These are phyloP conservation scores for Tuctoria greenei DNA, from an alignment of 176 grass and related monocot species.

Conservation along the genomic window DNA sequence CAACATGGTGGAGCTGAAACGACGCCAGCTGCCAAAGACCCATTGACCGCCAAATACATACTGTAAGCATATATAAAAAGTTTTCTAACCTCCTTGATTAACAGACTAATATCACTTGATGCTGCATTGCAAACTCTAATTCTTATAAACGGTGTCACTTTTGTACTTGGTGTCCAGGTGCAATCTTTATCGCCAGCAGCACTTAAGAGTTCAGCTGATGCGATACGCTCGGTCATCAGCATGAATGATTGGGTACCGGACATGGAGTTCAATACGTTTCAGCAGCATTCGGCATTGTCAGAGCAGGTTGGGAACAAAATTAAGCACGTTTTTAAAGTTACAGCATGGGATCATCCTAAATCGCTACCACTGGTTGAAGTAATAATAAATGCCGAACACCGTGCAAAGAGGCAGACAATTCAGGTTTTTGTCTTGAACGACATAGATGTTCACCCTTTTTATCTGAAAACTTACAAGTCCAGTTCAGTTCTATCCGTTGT, in stretches of 20 bases:
- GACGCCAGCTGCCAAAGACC: not conserved
- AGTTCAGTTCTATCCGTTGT: not conserved
- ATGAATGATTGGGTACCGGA: conserved; percentile 2
- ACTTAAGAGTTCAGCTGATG: not conserved
- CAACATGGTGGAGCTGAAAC: not conserved
- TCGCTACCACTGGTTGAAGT: not conserved
- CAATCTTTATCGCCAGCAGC: conserved; percentile 13
- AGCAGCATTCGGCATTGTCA: not conserved
- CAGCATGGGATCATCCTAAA: not conserved
- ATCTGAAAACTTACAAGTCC: conserved; percentile 15
- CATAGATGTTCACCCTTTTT: not conserved
- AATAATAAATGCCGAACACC: not conserved
- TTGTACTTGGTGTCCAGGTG: conserved; percentile 31
- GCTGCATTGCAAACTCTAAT: not conserved
- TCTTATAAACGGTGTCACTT: not conserved
- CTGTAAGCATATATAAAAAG: conserved; percentile 24
- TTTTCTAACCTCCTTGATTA: not conserved
- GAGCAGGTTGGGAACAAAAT: conserved; percentile 21
- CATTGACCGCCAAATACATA: conserved; percentile 3
- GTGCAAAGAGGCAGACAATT: conserved; percentile 12
- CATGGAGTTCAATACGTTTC: not conserved
- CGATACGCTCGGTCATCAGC: not conserved
- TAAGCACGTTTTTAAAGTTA: conserved; percentile 1
- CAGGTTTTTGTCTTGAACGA: not conserved
- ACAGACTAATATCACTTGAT: not conserved